These are phyloP conservation scores for Magnaporthiopsis poae DNA, from an alignment of 2,329 filamentous ascomycete genomes.

Conservation along the genomic window DNA sequence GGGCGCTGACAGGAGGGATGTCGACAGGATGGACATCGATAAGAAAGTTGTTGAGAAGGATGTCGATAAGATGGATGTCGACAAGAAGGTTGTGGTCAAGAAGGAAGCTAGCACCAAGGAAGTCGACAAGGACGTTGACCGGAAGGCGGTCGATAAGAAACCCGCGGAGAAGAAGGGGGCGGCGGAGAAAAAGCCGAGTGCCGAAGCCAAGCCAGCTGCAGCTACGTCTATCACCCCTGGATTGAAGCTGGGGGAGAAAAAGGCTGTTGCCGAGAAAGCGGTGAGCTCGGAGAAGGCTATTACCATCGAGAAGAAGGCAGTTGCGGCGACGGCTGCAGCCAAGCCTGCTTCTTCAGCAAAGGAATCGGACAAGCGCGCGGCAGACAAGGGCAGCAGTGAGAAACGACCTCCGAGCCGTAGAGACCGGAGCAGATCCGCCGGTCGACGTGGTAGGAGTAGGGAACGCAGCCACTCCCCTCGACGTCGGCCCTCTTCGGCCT, in stretches of 20 bases:
- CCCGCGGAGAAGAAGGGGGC: neutral
- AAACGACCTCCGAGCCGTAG: slow-evolving; percentile 18
- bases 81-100: slow-evolving; percentile 6
- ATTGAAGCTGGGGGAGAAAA: neutral
- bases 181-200: neutral
- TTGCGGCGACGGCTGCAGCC: neutral
- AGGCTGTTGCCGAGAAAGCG: neutral
- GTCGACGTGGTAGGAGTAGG: slow-evolving; percentile 16
- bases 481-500: slow-evolving; percentile 9
- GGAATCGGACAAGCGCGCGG: neutral
- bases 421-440: slow-evolving; percentile 32
- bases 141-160: neutral
- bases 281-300: neutral
- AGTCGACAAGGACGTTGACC: neutral
- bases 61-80: slow-evolving; percentile 5
- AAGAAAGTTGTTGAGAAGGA: slow-evolving; percentile 3
- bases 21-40: slow-evolving; percentile 6
- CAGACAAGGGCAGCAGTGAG: slow-evolving; percentile 6
- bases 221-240: neutral
- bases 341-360: neutral
- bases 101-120: neutral
- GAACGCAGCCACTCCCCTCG: slow-evolving; percentile 26
- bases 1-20: neutral
- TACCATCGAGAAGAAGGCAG: neutral
- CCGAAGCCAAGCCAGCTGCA: neutral